Base-by-base conservation (phyloP, 164 flowering plant genomes). In the Magnolia changhungtana region DNA sequence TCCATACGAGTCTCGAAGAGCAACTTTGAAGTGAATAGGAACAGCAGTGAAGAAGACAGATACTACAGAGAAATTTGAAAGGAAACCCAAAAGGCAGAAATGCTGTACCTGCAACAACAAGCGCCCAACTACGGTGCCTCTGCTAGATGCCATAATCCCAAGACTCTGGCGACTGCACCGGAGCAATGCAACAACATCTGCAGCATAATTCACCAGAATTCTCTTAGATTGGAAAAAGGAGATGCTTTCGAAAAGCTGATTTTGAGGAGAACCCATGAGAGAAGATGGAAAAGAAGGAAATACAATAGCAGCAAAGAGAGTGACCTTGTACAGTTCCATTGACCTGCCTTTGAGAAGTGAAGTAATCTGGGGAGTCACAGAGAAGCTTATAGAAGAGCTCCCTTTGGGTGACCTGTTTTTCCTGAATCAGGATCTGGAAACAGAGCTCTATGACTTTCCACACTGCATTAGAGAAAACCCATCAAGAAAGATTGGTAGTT, bases 361-460 rank as follows among this genome's bases (percentile, higher is more conserved):
- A 94, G 80, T 86, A 92, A 51, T 89, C 90, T 0, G 98, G 89
- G 5, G 96, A 96, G 80, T 76, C 86, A 74, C 93, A 92, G 45
- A 96, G 88, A 83, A 96, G 81, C 82, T 90, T 94, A 80, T 96
- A 96, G 81, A 87, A 96, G 13, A 96, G 88, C 82, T 96, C 98
- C 77, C 98, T 85, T 83, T 94, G 98, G 8, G 98, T 93, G 18
- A 90, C 94, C 69, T 86, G 83, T 86, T 96, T 96, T 65, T 84
- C 97, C 75, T 92, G 87, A 64, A 83, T 70, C 79, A 96, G 78
- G 72, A 92, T 81, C 80, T 84, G 88, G 69, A 77, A 85, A 75
- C 97, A 94, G 80, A 92, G 85, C 85, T 92, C 97, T 92, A 94
- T 90, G 63, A 94, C 95, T 86, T 92, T 92, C 99, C 99, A 96